Evolutionary conservation across 257 asterid species (phyloP), one percentile per base, ranked within the genome.

Genomic region (Forsythia suspensa): DNA sequence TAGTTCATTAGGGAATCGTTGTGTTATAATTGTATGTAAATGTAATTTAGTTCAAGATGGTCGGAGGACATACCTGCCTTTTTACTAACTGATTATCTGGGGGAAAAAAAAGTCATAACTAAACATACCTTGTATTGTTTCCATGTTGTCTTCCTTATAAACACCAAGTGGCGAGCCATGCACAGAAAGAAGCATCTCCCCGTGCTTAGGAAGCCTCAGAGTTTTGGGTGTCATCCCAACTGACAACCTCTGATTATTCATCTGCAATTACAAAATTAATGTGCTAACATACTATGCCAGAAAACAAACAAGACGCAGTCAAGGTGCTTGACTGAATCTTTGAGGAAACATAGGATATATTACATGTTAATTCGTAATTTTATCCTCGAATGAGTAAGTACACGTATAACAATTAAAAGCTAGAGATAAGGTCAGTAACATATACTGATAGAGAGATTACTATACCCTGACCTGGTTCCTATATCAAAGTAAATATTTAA

Each of bases 91-190:
- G 3, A 29, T 63, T 8, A 63, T 11, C 40, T 13, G 57, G 7
- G 6, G 2, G 8, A 36, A 71, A 36, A 12, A 24, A 18, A 29
- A 37, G 36, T 18, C 70, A 73, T 39, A 34, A 71, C 38, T 72
- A 76, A 74, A 38, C 48, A 3, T 83, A 93, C 99, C 99, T 79
- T 86, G 89, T 83, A 95, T 93, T 3, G 97, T 89, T 87, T 95
- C 98, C 98, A 95, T 91, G 89, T 87, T 91, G 75, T 93, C 99
- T 87, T 92, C 97, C 87, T 90, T 90, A 37, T 73, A 93, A 74
- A 95, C 93, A 76, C 98, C 99, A 12, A 95, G 97, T 39, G 97
- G 99, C 6, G 98, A 95, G 79, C 99, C 99, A 71, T 83, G 96
- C 76, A 95, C 92, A 13, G 99, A 95, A 73, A 95, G 82, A 79